phyloP scores from a whole-genome alignment of 306 rosid species.

The Geum urbanum region DNA sequence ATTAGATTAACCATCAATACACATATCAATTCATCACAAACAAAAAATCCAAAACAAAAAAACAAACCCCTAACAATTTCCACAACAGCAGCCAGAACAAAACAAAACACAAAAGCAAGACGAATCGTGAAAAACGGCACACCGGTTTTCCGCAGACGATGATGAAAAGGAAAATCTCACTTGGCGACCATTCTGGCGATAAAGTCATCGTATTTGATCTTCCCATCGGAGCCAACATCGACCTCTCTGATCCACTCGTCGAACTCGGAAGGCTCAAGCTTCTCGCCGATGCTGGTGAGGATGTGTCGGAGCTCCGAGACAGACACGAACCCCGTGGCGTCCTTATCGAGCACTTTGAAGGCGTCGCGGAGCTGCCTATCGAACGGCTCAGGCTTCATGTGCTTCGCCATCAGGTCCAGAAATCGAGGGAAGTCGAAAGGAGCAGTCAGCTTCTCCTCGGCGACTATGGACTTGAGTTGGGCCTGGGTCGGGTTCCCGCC shows the following conservation, averaged over 20 bases:
- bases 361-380: conserved; percentile 96
- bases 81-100: no score
- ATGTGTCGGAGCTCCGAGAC: conserved; percentile 92
- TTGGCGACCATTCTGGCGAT: conserved; percentile 96
- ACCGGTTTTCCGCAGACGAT: neutral
- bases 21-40: conserved; percentile 28
- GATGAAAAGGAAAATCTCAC: conserved; percentile 31
- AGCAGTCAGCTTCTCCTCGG: conserved; percentile 71
- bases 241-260: conserved; percentile 99
- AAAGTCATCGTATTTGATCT: conserved; percentile 96
- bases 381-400: conserved; percentile 94
- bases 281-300: conserved; percentile 93
- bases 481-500: conserved; percentile 99
- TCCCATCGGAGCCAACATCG: conserved; percentile 81
- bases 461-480: conserved; percentile 75
- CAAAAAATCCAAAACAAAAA: conserved; percentile 25
- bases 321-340: conserved; percentile 67
- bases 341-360: conserved; percentile 93
- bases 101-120: conserved; percentile 6
- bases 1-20: conserved; percentile 30
- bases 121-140: conserved; percentile 15
- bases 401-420: conserved; percentile 81
- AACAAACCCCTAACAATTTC: conserved; percentile 7
- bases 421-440: conserved; percentile 86
- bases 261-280: conserved; percentile 88